Base-by-base conservation (phyloP, 805 yeast genomes). In the Metschnikowia henanensis region DNA sequence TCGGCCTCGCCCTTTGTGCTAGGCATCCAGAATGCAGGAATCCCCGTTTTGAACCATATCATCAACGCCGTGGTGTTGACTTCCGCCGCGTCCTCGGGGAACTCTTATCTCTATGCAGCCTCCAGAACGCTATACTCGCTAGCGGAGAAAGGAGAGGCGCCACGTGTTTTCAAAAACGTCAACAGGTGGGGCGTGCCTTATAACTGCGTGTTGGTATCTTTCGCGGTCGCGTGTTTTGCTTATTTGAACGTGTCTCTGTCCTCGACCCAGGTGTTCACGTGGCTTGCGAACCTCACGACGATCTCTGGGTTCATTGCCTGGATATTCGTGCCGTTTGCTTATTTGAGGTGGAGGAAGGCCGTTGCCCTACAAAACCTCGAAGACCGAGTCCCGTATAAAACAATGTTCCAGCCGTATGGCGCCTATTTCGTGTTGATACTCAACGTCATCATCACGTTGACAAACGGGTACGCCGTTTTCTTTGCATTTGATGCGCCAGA, bases 1-100 rank as follows among this genome's bases (percentile, higher is more conserved):
- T 81, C 90, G 23, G 81, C 83, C n/a, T 80, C 84, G 17, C 94
- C 96, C 0, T 87, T 84, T 56, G 94, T 87, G 39, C 79, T 89
- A 55, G 92, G 92, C 3, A 88, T 89, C 89, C 75, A 74, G 64
- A 75, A 72, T 43, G 66, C 87, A 55, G 75, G 79, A 1, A 84
- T 89, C 41, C 77, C 70, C 29, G 83, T 77, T 0, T 69, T 88
- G 37, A 95, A 95, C 20, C 79, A 83, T 56, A 74, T 89, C 47
- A 89, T 90, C 45, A 90, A 90, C 64, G 95, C 80, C 1, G 77
- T 87, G 28, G 75, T 89, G 43, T 72, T 89, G 42, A 72, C 87
- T 6, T 80, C 85, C 35, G 85, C 84, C 12, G 66, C 72, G 17
- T 66, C 73, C 4, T 70, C 52, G 4, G 57, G 57, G 6, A 53